Base-by-base conservation (phyloP, 2,329 filamentous ascomycete genomes). In the Fusarium sp. region DNA sequence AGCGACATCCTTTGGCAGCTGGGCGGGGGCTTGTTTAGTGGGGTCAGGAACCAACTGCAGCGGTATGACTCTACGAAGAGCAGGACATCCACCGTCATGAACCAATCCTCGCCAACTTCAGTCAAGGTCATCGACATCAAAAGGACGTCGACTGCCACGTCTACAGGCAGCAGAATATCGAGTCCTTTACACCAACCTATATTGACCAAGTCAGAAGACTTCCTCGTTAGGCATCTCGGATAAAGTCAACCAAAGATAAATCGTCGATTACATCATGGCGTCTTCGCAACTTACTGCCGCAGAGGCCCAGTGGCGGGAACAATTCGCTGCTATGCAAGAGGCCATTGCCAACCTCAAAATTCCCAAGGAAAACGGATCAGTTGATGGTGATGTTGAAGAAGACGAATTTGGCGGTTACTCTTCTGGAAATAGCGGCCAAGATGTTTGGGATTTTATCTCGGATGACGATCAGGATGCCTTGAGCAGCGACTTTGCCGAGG, bases 371-470 rank as follows among this genome's bases (percentile, higher is more conserved):
- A 67, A 75, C 28, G 53, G 80, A 38, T 78, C 82, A 31, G 79
- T 82, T 44, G 76, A 81, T 39, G 81, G 82, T 18, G 82, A 86
- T 14, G 86, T 90, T 55, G 80, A 90, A 43, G 90, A 92, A 66
- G 89, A 93, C 10, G 90, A 93, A 34, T 83, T 87, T 31, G 84
- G 84, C 28, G 82, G 81, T 14, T 84, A 85, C 68, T 85, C 83
- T 2, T 87, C 86, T 3, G 88, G 88, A 7, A 88, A 87, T 43
- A 89, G 87, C 18, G 88, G 88, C 7, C 92, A 95, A 61, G 94
- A 98, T 80, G 90, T 98, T 11, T 98, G 95, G 95, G 95, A 98
- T 77, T 90, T 97, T 61, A 93, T 97, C 75, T 94, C 91, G 62
- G 91, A 95, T 51, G 86, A 87, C 49, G 90, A 92, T 24, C 88